These are phyloP conservation scores for Serendipita vermifera DNA, from an alignment of 768 basidiomycete species.

Conservation along the genomic window DNA sequence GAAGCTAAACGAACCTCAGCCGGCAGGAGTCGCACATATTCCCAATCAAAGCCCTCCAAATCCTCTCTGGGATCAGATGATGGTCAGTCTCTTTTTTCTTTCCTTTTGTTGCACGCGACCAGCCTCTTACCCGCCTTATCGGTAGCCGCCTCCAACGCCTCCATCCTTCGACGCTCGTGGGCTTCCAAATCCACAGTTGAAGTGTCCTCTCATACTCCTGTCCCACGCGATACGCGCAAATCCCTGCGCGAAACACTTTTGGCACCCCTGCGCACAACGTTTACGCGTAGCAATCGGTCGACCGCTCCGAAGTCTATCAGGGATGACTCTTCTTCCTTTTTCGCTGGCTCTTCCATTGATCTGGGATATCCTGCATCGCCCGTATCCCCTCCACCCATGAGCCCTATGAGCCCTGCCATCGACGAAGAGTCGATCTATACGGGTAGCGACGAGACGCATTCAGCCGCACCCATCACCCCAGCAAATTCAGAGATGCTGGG, in stretches of 20 bases:
- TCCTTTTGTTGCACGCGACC: no score
- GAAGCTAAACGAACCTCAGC: not conserved
- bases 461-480: not conserved
- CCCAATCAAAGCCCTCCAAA: not conserved
- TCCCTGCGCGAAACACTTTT: not conserved
- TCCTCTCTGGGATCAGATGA: constrained; percentile 1
- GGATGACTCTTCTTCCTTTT: constrained; percentile 1
- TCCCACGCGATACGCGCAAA: not conserved
- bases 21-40: not conserved
- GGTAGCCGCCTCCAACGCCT: no score
- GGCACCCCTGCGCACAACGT: constrained; percentile 1
- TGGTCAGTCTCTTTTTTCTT: not conserved
- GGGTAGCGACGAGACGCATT: not conserved
- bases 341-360: not conserved
- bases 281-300: not conserved
- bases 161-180: constrained; percentile 1
- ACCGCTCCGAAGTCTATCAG: not conserved
- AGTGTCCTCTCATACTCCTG: not conserved
- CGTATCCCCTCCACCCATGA: not conserved
- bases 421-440: not conserved
- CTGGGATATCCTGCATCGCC: not conserved
- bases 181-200: constrained; percentile 3
- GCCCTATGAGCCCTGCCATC: not conserved
- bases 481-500: not conserved
- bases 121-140: no score